Conservation (phyloP, 352 stramenopile genomes). For the Plasmopara halstedii region DNA sequence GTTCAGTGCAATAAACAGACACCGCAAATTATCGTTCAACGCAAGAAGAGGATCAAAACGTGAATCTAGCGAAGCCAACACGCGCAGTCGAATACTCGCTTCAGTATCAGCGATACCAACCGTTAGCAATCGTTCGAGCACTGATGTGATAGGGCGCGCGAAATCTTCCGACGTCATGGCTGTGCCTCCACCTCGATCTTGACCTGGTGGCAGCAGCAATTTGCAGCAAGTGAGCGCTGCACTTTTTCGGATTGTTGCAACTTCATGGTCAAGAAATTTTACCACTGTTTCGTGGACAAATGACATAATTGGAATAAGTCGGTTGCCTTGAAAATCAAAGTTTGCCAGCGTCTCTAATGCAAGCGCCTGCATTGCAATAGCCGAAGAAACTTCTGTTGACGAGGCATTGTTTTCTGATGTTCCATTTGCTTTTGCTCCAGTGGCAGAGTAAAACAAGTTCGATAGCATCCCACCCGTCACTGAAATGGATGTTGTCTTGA, state of each 20-base stretch:
- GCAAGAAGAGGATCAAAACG: conserved; percentile 76
- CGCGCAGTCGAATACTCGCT: conserved; percentile 72
- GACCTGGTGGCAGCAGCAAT: conserved; percentile 57
- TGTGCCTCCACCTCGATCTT: conserved; percentile 38
- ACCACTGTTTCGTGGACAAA: conserved; percentile 85
- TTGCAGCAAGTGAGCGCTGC: conserved; percentile 86
- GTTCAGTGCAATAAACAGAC: conserved; percentile 82
- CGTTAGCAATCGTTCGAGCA: conserved; percentile 72
- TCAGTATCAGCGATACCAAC: conserved; percentile 85
- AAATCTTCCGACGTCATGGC: conserved; percentile 67
- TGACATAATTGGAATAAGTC: conserved; percentile 81
- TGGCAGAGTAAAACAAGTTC: conserved; percentile 55
- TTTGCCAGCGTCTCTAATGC: conserved; percentile 79
- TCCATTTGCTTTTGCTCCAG: conserved; percentile 30
- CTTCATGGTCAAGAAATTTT: conserved; percentile 83
- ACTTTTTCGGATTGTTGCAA: conserved; percentile 76
- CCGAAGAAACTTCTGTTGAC: conserved; percentile 31
- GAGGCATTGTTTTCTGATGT: conserved; percentile 33
- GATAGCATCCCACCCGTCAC: conserved; percentile 69
- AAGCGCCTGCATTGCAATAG: conserved; percentile 77
- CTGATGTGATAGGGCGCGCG: conserved; percentile 54
- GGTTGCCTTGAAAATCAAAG: conserved; percentile 83
- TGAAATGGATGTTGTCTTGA: conserved; percentile 70
- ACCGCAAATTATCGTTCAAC: conserved; percentile 78
- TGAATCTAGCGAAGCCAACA: conserved; percentile 71